Evolutionary conservation across 2,329 filamentous ascomycete species (phyloP), one percentile per base, ranked within the genome.

Genomic region (Sclerotinia nivalis): DNA sequence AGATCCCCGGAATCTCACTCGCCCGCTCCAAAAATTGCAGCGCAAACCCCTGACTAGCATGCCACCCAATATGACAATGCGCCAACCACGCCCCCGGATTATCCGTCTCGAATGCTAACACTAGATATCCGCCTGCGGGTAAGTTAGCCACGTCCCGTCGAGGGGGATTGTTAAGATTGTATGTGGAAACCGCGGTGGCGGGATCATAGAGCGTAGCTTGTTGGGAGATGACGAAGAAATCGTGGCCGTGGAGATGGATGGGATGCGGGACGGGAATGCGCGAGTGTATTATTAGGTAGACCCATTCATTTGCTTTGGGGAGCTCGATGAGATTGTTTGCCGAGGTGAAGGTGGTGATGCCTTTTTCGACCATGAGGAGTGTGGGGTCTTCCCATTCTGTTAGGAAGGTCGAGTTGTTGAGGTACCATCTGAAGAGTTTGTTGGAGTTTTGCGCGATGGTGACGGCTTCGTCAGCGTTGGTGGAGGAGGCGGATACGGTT

Each of bases 111-210:
- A 72, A 75, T 1, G 66, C 73, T 20, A 75, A 56, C 4, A 74
- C 73, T 2, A 75, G 49, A 18, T 73, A 74, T 2, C 74, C 74
- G 1, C 45, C 47, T 0, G 64, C 64, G 8, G 73, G 73, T 6
- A 87, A 76, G 72, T 84, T 80, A 6, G 83, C 83, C 1, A 83
- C 82, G 74, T 87, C 85, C 37, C 85, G 80, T 5, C 85, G 81
- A n/a, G 82, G 80, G 0, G 85, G 83, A 73, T 86, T 86, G 76
- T 8, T 74, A 61, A 56, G 76, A n/a, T 56, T 70, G 28, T 72
- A 34, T 12, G 61, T 64, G 2, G 61, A 12, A 73, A 68, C 28
- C 75, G 74, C 74, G 59, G 81, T 75, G 1, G 40, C 74, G 58
- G n/a, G 74, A 68, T 69, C 56, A 15, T 66, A 73, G 12, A 74